Evolutionary conservation across 2,329 filamentous ascomycete genomes (phyloP), one percentile per base, ranked within the genome.

Genomic region (Pseudonectria foliicola): DNA sequence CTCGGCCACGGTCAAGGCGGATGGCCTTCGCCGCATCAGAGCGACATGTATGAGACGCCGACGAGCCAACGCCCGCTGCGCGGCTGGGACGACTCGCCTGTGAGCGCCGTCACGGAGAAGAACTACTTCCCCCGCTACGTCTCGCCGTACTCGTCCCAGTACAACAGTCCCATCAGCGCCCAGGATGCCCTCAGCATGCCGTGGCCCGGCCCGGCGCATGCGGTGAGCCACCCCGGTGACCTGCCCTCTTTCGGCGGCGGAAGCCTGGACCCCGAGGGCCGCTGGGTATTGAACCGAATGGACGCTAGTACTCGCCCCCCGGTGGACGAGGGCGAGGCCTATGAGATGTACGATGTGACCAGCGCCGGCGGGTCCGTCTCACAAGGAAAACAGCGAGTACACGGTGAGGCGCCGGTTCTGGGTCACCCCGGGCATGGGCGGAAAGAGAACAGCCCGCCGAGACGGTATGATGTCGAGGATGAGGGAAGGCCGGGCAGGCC

Each of bases 141-240:
- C 43, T 77, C 73, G 4, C 76, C 77, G 0, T 80, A 80, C 49
- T 66, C 63, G 13, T 77, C 73, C 27, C 71, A 76, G 39, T 79
- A 69, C 56, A 75, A 63, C 53, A 78, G 73, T 47, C 76, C 76
- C 1, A 63, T 75, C 39, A 72, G 63, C 34, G 67, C 59, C 0
- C 57, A 55, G 1, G 67, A 68, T 25, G 51, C 46, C 2, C 47
- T 52, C 0, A 43, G 46, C 24, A 53, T 55, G 44, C 46, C 55
- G 12, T 69, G 66, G 67, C 67, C 63, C 2, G 35, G 38, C 3
- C 39, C 36, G 4, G 44, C 45, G 18, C 3, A 28, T 45, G 12
- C 34, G 31, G 6, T 35, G 25, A 10, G 23, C 12, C 15, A 31
- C 8, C 37, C 35, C 6, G 41, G 42, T 2, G 43, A 48, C 14